Evolutionary conservation across 352 stramenopile genomes (phyloP).

Genomic region (Phytopythium litorale): DNA sequence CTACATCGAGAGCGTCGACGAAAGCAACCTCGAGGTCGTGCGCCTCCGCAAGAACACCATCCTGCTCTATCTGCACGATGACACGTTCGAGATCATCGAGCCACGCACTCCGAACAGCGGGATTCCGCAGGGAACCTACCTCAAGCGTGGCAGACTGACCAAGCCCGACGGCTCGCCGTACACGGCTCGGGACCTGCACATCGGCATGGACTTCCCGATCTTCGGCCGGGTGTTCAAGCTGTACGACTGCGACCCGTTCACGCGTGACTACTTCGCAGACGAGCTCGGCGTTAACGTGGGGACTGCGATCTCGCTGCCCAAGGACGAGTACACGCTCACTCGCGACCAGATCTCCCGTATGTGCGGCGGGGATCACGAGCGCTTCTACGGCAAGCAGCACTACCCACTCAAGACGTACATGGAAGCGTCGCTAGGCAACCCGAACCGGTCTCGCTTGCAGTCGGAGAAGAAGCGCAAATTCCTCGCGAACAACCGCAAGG

Average conservation of each 20-base stretch:
- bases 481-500: slow-evolving; percentile 82
- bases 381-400: slow-evolving; percentile 71
- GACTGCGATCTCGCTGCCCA: slow-evolving; percentile 53
- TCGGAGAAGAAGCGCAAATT: slow-evolving; percentile 86
- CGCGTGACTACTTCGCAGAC: slow-evolving; percentile 50
- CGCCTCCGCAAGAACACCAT: slow-evolving; percentile 72
- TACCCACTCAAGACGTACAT: slow-evolving; percentile 86
- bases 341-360: slow-evolving; percentile 74
- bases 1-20: slow-evolving; percentile 80
- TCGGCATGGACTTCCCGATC: slow-evolving; percentile 71
- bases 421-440: slow-evolving; percentile 77
- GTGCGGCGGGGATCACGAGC: slow-evolving; percentile 61
- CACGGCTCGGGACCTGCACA: slow-evolving; percentile 40
- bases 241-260: slow-evolving; percentile 76
- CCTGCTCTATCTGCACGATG: slow-evolving; percentile 80
- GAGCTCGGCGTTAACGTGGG: slow-evolving; percentile 37
- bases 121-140: slow-evolving; percentile 83
- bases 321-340: slow-evolving; percentile 80
- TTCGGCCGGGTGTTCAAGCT: slow-evolving; percentile 77
- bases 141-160: slow-evolving; percentile 69
- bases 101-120: slow-evolving; percentile 76
- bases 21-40: slow-evolving; percentile 77
- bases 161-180: slow-evolving; percentile 58
- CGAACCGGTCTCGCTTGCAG: slow-evolving; percentile 54
- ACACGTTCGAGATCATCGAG: slow-evolving; percentile 90